Base-by-base conservation (phyloP, 495 filamentous ascomycete species). In the Penicillium salamii region DNA sequence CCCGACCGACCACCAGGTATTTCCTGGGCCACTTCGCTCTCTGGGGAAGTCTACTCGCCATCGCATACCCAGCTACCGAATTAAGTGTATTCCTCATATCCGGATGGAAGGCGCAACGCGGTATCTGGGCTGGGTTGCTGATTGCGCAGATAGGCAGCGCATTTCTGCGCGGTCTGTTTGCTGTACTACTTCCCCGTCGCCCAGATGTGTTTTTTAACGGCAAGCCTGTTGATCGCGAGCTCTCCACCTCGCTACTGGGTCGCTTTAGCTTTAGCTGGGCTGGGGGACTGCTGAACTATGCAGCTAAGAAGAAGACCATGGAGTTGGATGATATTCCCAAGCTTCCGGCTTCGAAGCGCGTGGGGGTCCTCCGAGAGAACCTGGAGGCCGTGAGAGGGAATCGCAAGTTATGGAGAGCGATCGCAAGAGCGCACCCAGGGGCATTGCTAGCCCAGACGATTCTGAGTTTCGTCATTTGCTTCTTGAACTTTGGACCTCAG, bases 201-300 rank as follows among this genome's bases (percentile, higher is more conserved):
- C 88, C 89, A 7, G 74, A 83, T 40, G 80, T 93, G 34, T 75
- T 71, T 42, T 55, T 76, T 17, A 55, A 75, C 26, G 85, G 79
- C 23, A 63, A 77, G 34, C 54, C 70, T 8, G 84, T 93, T 8
- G 89, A 91, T 59, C 66, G 74, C 26, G 76, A 87, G 63, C 73
- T 70, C 37, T 86, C 84, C 0, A 76, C 68, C 8, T 84, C 84
- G 4, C 76, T 82, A 0, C 66, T 83, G 35, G 75, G 68, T 34
- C 80, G 83, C 23, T 85, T 80, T 58, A 88, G 75, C 7, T 91
- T 82, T 55, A 57, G 61, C 29, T 92, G 88, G 88, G 76, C 79
- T 7, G 62, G 50, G 3, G 54, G 53, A 2, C 26, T 90, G 0
- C 75, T 91, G 19, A 51, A 61, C 2, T 66, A 77, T 33, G 79